Evolutionary conservation across 2,329 filamentous ascomycete species (phyloP).

Genomic region (Cladosporium velox): DNA sequence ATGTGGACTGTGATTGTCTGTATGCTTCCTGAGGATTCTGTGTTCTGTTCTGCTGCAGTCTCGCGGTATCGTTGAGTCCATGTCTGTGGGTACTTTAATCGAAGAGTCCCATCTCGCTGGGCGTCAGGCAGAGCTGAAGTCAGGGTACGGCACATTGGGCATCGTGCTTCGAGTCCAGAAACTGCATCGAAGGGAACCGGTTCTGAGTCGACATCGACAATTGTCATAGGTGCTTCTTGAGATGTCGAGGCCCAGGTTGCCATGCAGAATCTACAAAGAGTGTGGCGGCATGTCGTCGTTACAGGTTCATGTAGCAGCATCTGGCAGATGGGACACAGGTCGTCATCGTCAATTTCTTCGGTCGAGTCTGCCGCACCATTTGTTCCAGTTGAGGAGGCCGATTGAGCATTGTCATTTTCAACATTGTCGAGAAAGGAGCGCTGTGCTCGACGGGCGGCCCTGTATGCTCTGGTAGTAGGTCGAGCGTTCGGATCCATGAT

Average conservation of each 20-base stretch:
- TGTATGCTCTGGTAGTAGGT: background rate
- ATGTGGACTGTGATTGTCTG: slow-evolving; percentile 48
- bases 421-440: background rate
- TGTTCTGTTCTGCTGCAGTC: slow-evolving; percentile 29
- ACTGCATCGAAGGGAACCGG: slow-evolving; percentile 33
- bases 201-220: slow-evolving; percentile 43
- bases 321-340: slow-evolving; percentile 50
- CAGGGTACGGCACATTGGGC: slow-evolving; percentile 50
- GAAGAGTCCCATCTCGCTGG: slow-evolving; percentile 33
- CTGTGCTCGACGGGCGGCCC: slow-evolving; percentile 7
- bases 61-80: slow-evolving; percentile 42
- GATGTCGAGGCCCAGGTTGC: slow-evolving; percentile 49
- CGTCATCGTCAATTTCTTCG: slow-evolving; percentile 41
- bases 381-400: background rate
- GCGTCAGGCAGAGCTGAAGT: slow-evolving; percentile 40
- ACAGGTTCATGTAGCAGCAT: slow-evolving; percentile 47
- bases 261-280: slow-evolving; percentile 50
- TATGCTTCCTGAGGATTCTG: slow-evolving; percentile 31
- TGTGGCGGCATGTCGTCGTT: slow-evolving; percentile 45
- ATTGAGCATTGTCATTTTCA: background rate
- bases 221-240: slow-evolving; percentile 41
- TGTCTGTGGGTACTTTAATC: slow-evolving; percentile 39
- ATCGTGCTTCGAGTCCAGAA: slow-evolving; percentile 42
- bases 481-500: slow-evolving; percentile 3
- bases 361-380: background rate